A percentile compares a stretch with the other conserved stretches of the same genome.
These are phyloP conservation scores for Crithidia thermophila DNA, from an alignment of 208 protist genomes.

Conservation along the genomic window DNA sequence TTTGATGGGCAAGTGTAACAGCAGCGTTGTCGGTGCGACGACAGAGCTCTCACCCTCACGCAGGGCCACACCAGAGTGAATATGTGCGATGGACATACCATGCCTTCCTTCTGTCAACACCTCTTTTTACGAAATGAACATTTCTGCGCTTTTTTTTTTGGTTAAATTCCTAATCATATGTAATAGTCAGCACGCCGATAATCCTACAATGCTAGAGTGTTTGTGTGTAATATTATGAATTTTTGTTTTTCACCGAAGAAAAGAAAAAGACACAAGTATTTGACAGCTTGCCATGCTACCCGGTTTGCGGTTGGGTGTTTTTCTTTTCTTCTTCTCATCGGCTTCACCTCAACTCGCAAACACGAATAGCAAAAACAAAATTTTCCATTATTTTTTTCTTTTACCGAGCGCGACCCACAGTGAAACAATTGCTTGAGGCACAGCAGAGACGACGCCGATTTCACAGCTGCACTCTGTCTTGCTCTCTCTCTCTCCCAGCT, in stretches of 20 bases:
- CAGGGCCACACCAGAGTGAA: too few relatives aligned
- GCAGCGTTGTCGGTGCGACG: too few relatives aligned
- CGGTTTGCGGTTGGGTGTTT: background rate
- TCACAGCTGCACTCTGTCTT: background rate
- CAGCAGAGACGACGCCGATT: too few relatives aligned
- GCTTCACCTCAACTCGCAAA: too few relatives aligned
- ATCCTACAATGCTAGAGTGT: conserved; percentile 26
- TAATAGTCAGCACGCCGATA: conserved; percentile 20
- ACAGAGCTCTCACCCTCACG: too few relatives aligned
- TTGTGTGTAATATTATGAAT: background rate
- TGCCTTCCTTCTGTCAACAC: background rate
- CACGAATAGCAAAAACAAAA: too few relatives aligned
- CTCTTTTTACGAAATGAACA: background rate
- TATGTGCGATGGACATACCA: too few relatives aligned
- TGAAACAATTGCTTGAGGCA: too few relatives aligned
- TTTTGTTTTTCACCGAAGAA: background rate
- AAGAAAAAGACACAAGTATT: background rate
- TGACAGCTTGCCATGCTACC: background rate
- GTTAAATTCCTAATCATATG: conserved; percentile 21
- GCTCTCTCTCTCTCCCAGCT: background rate
- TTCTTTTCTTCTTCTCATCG: background rate
- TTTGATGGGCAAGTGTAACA: too few relatives aligned
- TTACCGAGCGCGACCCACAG: background rate
- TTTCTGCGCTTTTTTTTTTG: conserved; percentile 4
- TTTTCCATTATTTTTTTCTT: too few relatives aligned